phyloP scores from a whole-genome alignment of 352 stramenopile genomes.

The Nothophytophthora sp. region DNA sequence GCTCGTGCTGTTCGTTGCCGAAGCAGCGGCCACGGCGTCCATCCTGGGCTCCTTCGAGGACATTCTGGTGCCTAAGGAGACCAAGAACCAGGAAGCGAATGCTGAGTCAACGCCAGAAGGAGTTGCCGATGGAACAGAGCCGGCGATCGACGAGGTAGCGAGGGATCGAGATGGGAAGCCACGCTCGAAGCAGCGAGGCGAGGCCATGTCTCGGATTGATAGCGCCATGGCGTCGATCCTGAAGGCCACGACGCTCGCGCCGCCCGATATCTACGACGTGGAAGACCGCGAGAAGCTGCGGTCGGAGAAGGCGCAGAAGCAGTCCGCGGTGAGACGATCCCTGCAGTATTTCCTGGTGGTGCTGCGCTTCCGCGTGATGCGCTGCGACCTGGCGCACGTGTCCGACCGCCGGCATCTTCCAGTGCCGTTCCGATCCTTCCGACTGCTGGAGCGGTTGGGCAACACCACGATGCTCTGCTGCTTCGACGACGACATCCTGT shows the following conservation, averaged over 20 bases:
- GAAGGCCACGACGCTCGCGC: constrained; percentile 23
- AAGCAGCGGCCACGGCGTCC: constrained; percentile 69
- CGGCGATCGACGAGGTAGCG: not conserved
- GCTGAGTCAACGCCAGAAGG: constrained; percentile 1
- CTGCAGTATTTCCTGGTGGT: constrained; percentile 77
- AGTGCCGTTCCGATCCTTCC: constrained; percentile 76
- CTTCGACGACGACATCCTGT: constrained; percentile 88
- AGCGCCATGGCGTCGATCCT: constrained; percentile 28
- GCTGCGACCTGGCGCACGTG: constrained; percentile 52
- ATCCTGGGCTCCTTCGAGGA: constrained; percentile 80
- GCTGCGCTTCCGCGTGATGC: constrained; percentile 64
- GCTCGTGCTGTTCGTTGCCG: constrained; percentile 75
- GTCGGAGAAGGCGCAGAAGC: constrained; percentile 62
- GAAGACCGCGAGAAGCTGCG: constrained; percentile 84
- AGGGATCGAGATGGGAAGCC: constrained; percentile 2
- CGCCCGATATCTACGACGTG: constrained; percentile 77
- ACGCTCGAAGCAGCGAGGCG: not conserved
- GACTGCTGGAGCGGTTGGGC: constrained; percentile 75
- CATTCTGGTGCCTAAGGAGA: constrained; percentile 41
- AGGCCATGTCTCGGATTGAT: constrained; percentile 23
- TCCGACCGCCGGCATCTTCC: constrained; percentile 39
- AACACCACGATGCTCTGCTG: constrained; percentile 89
- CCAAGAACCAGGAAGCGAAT: constrained; percentile 6
- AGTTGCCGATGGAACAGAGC: not conserved
- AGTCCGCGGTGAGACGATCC: constrained; percentile 66